phyloP scores from a whole-genome alignment of 306 rosid species.

The Fagus crenata region DNA sequence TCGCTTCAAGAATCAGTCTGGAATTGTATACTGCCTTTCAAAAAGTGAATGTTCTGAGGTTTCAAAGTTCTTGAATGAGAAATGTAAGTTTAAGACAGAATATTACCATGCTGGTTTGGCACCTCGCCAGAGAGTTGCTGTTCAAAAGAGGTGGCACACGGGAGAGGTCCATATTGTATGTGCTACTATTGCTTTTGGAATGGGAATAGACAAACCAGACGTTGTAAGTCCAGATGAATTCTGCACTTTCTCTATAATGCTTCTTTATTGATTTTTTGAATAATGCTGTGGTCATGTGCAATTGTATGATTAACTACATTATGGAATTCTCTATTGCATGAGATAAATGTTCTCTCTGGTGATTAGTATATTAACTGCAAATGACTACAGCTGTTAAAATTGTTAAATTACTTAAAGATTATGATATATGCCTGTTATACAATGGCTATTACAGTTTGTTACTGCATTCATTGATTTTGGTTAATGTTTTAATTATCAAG shows the following conservation, averaged over 20 bases:
- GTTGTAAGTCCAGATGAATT: conserved; percentile 71
- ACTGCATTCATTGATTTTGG: background rate
- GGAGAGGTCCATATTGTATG: conserved; percentile 89
- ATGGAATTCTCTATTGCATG: conserved; percentile 22
- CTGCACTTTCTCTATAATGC: conserved; percentile 1
- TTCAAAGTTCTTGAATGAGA: conserved; percentile 65
- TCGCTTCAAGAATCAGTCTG: conserved; percentile 71
- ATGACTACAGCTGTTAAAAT: background rate
- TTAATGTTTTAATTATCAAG: background rate
- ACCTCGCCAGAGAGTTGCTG: conserved; percentile 78
- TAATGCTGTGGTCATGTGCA: conserved; percentile 25
- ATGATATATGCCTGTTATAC: background rate
- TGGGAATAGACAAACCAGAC: conserved; percentile 98
- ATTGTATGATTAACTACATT: conserved; percentile 11
- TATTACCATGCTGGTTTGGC: conserved; percentile 92
- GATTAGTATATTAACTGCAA: background rate
- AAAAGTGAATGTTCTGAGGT: conserved; percentile 90
- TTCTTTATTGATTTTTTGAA: conserved; percentile 11
- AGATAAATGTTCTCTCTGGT: background rate
- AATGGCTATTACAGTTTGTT: background rate
- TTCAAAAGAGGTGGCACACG: conserved; percentile 81
- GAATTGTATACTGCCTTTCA: conserved; percentile 94
- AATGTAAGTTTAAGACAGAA: conserved; percentile 66
- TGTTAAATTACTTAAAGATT: background rate
- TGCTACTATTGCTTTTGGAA: conserved; percentile 97